A percentile compares a stretch with the other conserved stretches of the same genome.
These are phyloP conservation scores for Dissophora ornata DNA, from an alignment of 192 early-diverging fungal genomes.

Conservation along the genomic window DNA sequence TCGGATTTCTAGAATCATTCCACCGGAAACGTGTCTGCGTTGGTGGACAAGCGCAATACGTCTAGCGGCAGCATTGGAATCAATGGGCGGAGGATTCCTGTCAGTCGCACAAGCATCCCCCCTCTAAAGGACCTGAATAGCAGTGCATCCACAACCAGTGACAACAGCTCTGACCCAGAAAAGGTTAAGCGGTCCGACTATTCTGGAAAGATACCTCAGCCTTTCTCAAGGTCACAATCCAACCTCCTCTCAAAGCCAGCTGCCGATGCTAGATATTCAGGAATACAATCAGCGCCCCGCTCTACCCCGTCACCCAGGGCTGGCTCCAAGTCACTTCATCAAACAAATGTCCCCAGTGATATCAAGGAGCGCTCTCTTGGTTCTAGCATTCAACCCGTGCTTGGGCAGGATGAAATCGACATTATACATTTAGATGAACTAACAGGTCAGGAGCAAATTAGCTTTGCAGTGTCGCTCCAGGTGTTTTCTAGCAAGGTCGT, in stretches of 20 bases:
- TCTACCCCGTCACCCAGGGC: neutral
- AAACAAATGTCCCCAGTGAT: neutral
- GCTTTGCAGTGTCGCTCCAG: slow-evolving; percentile 54
- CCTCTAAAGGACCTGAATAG: neutral
- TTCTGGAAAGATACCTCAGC: slow-evolving; percentile 13
- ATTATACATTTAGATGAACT: slow-evolving; percentile 22
- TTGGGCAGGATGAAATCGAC: slow-evolving; percentile 9
- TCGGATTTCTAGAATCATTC: slow-evolving; percentile 10
- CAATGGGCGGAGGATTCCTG: neutral
- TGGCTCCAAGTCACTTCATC: neutral
- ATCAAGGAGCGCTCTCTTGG: slow-evolving; percentile 4
- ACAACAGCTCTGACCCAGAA: slow-evolving; percentile 45
- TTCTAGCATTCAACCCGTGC: neutral
- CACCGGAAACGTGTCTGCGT: neutral
- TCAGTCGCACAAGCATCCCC: slow-evolving; percentile 21
- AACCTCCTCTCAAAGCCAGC: neutral
- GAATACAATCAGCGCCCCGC: neutral
- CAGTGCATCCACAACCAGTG: slow-evolving; percentile 30
- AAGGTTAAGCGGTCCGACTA: slow-evolving; percentile 6
- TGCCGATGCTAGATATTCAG: neutral
- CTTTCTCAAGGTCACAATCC: slow-evolving; percentile 10
- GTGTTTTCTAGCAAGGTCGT: slow-evolving; percentile 61
- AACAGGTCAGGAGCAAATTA: slow-evolving; percentile 44
- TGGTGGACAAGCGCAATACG: neutral
- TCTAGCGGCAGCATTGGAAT: slow-evolving; percentile 13